These are phyloP conservation scores for Lyophyllum semitale DNA, from an alignment of 768 basidiomycete species.

Conservation along the genomic window DNA sequence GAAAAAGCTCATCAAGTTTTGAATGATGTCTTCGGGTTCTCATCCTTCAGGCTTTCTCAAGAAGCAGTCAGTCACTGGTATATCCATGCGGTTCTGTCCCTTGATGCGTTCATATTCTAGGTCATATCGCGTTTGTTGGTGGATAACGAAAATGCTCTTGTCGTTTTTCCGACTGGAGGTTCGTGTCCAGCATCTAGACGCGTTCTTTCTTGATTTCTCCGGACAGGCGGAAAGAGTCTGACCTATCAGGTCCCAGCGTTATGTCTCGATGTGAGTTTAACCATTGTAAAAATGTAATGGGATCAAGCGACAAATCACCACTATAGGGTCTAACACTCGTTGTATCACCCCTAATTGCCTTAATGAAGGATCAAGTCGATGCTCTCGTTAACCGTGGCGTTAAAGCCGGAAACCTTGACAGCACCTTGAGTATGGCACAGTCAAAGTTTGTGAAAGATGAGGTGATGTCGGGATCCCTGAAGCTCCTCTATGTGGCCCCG, in stretches of 20 bases:
- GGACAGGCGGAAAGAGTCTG: slow-evolving; percentile 24
- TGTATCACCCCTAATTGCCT: slow-evolving; percentile 13
- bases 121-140: slow-evolving; percentile 14
- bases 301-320: not conserved
- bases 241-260: slow-evolving; percentile 18
- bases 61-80: slow-evolving; percentile 1
- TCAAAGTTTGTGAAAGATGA: slow-evolving; percentile 10
- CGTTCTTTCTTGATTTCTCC: slow-evolving; percentile 20
- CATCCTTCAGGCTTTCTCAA: slow-evolving; percentile 10
- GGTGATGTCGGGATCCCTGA: slow-evolving; percentile 11
- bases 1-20: slow-evolving; percentile 12
- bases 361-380: slow-evolving; percentile 18
- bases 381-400: slow-evolving; percentile 8
- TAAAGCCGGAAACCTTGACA: slow-evolving; percentile 16
- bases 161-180: slow-evolving; percentile 20
- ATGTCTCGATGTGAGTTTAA: slow-evolving; percentile 13
- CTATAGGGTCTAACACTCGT: slow-evolving; percentile 15
- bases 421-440: slow-evolving; percentile 7
- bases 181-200: not conserved
- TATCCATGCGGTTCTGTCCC: not conserved
- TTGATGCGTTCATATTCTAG: not conserved
- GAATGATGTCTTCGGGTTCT: slow-evolving; percentile 13
- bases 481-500: slow-evolving; percentile 17
- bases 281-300: not conserved
- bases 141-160: slow-evolving; percentile 12